phyloP scores from a whole-genome alignment of 83 land plant genomes.

The Larix sibirica region DNA sequence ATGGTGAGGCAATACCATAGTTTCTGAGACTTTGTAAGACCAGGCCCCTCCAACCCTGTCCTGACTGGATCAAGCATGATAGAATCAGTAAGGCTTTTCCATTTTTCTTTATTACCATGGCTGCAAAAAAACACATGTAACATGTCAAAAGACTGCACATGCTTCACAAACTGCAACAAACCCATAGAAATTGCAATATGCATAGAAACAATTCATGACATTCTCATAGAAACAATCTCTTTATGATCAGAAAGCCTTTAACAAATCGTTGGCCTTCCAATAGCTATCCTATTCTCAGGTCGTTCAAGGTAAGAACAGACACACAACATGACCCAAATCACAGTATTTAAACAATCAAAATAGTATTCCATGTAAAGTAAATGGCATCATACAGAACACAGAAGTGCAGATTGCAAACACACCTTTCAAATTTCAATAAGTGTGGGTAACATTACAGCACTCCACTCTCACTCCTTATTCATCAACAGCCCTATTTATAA shows the following conservation, averaged over 20 bases:
- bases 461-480: too few relatives aligned
- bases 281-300: too few relatives aligned
- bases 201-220: neutral
- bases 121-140: neutral
- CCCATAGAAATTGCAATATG: neutral
- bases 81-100: neutral
- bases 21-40: conserved; percentile 80
- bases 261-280: neutral
- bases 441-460: too few relatives aligned
- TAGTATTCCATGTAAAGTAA: too few relatives aligned
- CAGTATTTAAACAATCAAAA: too few relatives aligned
- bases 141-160: neutral
- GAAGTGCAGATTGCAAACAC: too few relatives aligned
- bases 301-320: too few relatives aligned
- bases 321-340: too few relatives aligned
- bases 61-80: conserved; percentile 59
- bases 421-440: too few relatives aligned
- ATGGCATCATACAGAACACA: too few relatives aligned
- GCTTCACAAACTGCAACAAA: neutral
- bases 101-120: neutral
- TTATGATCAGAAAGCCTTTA: neutral
- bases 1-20: conserved; percentile 76
- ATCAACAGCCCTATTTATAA: too few relatives aligned
- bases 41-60: conserved; percentile 96
- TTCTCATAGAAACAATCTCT: neutral